These are phyloP conservation scores for Mycena chlorophos DNA, from an alignment of 768 basidiomycete genomes.

Conservation along the genomic window DNA sequence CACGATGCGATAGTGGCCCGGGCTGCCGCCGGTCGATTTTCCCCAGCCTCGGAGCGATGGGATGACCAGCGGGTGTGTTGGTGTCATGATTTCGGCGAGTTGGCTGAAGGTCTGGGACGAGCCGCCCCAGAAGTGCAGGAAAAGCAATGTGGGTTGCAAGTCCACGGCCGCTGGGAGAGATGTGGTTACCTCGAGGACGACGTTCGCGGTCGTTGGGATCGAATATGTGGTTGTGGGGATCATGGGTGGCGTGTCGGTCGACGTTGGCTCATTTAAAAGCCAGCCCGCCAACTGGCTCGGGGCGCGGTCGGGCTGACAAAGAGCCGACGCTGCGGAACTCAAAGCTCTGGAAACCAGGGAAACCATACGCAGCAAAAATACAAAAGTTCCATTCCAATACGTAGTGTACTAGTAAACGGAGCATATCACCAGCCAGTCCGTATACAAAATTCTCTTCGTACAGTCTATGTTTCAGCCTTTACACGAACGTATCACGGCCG, in stretches of 20 bases:
- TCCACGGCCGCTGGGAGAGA: background rate
- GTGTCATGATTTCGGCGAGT: background rate
- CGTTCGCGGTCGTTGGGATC: conserved; percentile 3
- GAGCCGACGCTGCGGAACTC: no score
- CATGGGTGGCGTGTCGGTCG: no score
- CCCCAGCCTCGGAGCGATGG: conserved; percentile 11
- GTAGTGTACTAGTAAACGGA: no score
- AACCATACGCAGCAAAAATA: no score
- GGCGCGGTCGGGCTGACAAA: no score
- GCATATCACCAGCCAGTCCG: no score
- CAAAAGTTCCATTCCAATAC: no score
- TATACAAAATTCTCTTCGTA: no score
- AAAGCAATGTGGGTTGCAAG: conserved; percentile 6
- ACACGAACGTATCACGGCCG: conserved; percentile 32
- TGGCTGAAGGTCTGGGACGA: conserved; percentile 3
- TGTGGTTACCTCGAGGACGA: conserved; percentile 5
- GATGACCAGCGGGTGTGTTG: conserved; percentile 7
- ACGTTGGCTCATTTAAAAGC: no score
- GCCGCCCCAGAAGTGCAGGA: conserved; percentile 18
- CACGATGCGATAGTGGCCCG: conserved; percentile 3
- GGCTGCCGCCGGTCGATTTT: conserved; percentile 1
- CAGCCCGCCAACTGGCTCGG: no score
- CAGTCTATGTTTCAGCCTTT: no score
- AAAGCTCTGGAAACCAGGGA: no score
- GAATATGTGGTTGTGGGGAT: background rate